Evolutionary conservation across 495 filamentous ascomycete genomes (phyloP), one percentile per base, ranked within the genome.

Genomic region (Lentithecium fluviatile): DNA sequence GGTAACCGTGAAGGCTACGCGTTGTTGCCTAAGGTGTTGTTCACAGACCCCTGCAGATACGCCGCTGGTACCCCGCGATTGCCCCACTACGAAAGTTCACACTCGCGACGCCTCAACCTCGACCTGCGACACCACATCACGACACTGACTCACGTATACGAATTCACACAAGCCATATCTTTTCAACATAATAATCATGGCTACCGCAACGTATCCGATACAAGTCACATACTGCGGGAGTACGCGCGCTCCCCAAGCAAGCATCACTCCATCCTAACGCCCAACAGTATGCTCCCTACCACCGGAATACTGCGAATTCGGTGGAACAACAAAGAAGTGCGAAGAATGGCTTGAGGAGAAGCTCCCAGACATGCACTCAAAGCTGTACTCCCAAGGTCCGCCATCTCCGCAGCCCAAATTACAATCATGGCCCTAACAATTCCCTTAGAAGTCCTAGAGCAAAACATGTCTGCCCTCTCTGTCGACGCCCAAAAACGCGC

Each of bases 291-390:
- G 94, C 79, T 87, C 85, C 49, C 79, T 98, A 69, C 94, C 94
- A 47, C 91, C 92, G 68, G 94, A 96, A 94, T 98, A 96, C 76
- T 98, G 94, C 77, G 95, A 97, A 76, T 97, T 96, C 74, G 93
- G 94, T 68, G 92, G 88, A 52, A 96, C 92, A n/a, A 84, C 88
- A n/a, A 95, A 90, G 76, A 97, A 96, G 78, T 98, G 94, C 74
- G 87, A 92, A 71, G 90, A 96, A 71, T 98, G 94, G 94, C 81
- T 98, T 11, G 80, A 91, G 67, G 84, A 88, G 45, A 78, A 82
- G 42, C 80, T 95, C 58, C 82, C 86, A 0, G 78, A 82, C 42
- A 74, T 96, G 73, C 91, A 96, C 72, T 73, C 80, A 49, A 78
- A 76, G 62, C 77, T 97, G 72, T 96, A 96, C 77, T 94, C 90